Evolutionary conservation across 2,329 filamentous ascomycete species (phyloP).

Genomic region (Pseudogymnoascus pannorum): DNA sequence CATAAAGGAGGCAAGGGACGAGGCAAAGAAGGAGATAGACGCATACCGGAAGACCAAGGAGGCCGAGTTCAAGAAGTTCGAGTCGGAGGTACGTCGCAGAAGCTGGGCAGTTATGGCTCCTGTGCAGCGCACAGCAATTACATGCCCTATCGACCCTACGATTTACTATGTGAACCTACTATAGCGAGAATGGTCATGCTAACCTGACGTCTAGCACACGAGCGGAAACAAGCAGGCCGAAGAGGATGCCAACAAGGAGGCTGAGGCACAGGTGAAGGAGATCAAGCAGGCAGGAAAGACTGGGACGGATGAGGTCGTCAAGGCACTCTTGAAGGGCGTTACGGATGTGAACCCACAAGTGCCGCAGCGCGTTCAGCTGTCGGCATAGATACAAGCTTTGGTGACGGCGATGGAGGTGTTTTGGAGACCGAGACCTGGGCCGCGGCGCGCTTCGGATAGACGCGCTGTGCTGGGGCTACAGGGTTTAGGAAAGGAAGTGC

Average conservation of each 20-base stretch:
- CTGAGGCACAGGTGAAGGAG: conserved; percentile 71
- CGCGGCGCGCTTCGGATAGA: conserved; percentile 20
- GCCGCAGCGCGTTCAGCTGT: conserved; percentile 33
- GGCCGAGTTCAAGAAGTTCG: conserved; percentile 89
- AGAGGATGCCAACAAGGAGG: conserved; percentile 71
- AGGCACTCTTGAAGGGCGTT: conserved; percentile 78
- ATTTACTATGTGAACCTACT: background rate
- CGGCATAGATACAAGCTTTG: conserved; percentile 23
- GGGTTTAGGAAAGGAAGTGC: background rate
- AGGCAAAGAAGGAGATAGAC: conserved; percentile 97
- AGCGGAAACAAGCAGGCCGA: conserved; percentile 83
- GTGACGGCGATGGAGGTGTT: background rate
- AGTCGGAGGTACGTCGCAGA: conserved; percentile 50
- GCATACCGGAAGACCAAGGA: conserved; percentile 87
- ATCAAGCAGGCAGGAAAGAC: conserved; percentile 77
- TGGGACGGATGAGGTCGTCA: conserved; percentile 70
- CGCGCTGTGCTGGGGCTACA: background rate
- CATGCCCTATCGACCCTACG: background rate
- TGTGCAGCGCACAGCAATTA: background rate
- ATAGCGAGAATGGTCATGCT: background rate
- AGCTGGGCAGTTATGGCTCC: background rate
- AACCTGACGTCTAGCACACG: conserved; percentile 58
- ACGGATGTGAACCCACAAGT: conserved; percentile 72
- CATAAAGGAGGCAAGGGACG: conserved; percentile 90
- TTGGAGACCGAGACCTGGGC: background rate